Evolutionary conservation across 2,329 filamentous ascomycete species (phyloP), one percentile per base, ranked within the genome.

Genomic region (Thelonectria olida): DNA sequence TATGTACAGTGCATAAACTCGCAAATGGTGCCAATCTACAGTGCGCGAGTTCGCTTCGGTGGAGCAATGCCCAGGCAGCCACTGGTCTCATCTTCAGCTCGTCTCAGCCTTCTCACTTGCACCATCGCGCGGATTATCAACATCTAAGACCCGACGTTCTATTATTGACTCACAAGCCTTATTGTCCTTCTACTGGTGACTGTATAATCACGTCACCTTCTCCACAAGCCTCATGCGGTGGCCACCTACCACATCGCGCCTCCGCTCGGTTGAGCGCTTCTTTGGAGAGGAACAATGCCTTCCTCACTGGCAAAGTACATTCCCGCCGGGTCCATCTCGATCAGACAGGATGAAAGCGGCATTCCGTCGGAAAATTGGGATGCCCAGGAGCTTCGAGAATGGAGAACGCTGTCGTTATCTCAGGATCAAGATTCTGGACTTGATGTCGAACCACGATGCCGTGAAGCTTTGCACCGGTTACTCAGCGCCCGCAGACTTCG

Each of bases 281-380:
- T 42, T 42, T 13, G 28, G 17, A 12, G 10, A 42, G 36, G 8
- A 20, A 49, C 20, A 17, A 70, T 70, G 74, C 65, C 53, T 58
- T 34, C 57, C 44, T 44, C 57, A 52, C 22, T 34, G 41, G 52
- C 66, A 34, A 51, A 66, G 36, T 80, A 80, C 61, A 79, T 84
- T 53, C 79, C 80, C 1, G 72, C 73, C 19, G 82, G 82, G 50
- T 79, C 76, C 59, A 64, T 83, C 2, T 61, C 65, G 15, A 63
- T 82, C 48, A 56, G 63, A 2, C 60, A 49, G 23, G 63, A 70
- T 4, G 67, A 73, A 5, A 42, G n/a, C 15, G 20, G 47, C 10
- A n/a, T 66, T 28, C 38, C 27, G 5, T 31, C 53, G 9, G 67
- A 71, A 15, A 22, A 52, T 5, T 70, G 67, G 67, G 9, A 23